Evolutionary conservation across 148 eudicot species (phyloP).

Genomic region (Limonium bicolor): DNA sequence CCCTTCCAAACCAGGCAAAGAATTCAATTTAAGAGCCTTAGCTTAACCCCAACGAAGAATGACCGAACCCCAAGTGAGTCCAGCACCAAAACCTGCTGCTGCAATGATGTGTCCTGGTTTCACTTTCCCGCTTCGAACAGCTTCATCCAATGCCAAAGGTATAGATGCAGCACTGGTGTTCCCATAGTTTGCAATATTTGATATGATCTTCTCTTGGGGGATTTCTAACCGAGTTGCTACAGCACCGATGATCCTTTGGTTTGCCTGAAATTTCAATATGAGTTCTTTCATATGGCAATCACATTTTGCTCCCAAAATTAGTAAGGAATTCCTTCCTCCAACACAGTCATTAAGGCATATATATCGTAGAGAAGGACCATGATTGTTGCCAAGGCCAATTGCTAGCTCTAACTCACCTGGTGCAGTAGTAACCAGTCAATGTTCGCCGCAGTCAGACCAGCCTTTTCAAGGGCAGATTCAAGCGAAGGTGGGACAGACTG

Average conservation of each 20-base stretch:
- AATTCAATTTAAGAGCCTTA: not conserved
- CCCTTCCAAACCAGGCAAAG: not conserved
- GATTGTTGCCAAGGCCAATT: no score
- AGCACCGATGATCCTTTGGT: slow-evolving; percentile 73
- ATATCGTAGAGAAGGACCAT: no score
- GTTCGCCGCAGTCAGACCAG: slow-evolving; percentile 49
- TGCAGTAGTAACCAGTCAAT: slow-evolving; percentile 92
- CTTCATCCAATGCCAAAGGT: slow-evolving; percentile 85
- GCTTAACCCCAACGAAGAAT: slow-evolving; percentile 66
- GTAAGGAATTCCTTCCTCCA: no score
- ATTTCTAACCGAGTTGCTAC: slow-evolving; percentile 55
- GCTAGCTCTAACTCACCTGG: slow-evolving; percentile 87
- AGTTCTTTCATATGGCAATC: no score
- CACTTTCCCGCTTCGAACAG: slow-evolving; percentile 71
- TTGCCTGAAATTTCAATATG: slow-evolving; percentile 86
- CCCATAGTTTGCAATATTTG: slow-evolving; percentile 76
- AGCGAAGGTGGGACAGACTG: slow-evolving; percentile 69
- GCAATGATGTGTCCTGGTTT: slow-evolving; percentile 64
- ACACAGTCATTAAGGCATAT: no score
- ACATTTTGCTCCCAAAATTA: no score
- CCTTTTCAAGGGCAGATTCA: slow-evolving; percentile 54
- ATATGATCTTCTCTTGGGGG: slow-evolving; percentile 62
- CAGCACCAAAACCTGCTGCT: slow-evolving; percentile 89
- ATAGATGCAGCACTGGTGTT: slow-evolving; percentile 93
- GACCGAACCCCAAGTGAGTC: slow-evolving; percentile 91